These are phyloP conservation scores for Chernovozyma aurita DNA, from an alignment of 1,139 yeast species.

Conservation along the genomic window DNA sequence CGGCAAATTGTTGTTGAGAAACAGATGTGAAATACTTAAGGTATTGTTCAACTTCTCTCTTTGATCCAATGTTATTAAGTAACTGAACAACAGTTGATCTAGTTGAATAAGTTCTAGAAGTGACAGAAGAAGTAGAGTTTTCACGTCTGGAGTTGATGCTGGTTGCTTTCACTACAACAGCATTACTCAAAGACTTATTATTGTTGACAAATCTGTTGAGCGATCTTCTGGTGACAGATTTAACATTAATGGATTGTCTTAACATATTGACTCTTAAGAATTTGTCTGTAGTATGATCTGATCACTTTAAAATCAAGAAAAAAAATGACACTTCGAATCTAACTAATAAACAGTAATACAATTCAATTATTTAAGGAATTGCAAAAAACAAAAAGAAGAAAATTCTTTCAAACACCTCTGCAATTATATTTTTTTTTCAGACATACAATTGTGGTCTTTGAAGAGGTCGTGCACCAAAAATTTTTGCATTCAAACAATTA, in stretches of 20 bases:
- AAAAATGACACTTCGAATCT: not conserved
- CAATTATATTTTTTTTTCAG: not conserved
- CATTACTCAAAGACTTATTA: not conserved
- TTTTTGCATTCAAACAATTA: too few relatives aligned
- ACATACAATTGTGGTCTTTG: not conserved
- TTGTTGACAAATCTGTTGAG: not conserved
- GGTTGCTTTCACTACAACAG: not conserved
- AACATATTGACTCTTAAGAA: not conserved
- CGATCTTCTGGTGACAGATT: not conserved
- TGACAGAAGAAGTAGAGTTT: not conserved
- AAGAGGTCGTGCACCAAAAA: not conserved
- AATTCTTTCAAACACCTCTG: not conserved
- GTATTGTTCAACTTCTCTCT: conserved; percentile 96
- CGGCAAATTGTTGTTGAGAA: conserved; percentile 94
- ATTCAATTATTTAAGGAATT: not conserved
- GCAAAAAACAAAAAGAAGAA: conserved; percentile 1
- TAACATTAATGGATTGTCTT: not conserved
- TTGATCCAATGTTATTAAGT: conserved; percentile 91
- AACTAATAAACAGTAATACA: not conserved
- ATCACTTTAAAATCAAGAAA: not conserved
- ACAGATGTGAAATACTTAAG: conserved; percentile 94
- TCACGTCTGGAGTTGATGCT: not conserved
- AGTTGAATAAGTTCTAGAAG: conserved; percentile 45
- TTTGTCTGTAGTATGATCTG: too few relatives aligned
- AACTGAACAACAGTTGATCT: conserved; percentile 93